These are phyloP conservation scores for Mortierella sp. DNA, from an alignment of 371 early-diverging fungal genomes.

Conservation along the genomic window DNA sequence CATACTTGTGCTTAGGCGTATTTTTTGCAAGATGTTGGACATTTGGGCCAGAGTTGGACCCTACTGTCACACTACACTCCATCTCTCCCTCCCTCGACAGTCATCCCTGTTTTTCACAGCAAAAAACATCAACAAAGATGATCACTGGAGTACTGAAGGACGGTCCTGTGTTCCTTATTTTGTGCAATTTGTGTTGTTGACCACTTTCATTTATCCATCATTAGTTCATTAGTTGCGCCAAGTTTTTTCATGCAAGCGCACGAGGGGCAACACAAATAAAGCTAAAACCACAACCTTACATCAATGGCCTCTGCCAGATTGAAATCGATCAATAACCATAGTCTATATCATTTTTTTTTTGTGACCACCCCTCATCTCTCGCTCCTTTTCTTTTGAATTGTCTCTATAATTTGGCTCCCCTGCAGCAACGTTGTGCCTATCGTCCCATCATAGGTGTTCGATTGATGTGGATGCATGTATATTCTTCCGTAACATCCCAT, in stretches of 20 bases:
- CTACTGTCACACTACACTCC: background rate
- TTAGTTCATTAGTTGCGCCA: too few relatives aligned
- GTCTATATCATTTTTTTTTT: background rate
- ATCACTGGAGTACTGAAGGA: background rate
- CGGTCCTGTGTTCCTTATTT: slow-evolving; percentile 7
- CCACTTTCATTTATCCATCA: background rate
- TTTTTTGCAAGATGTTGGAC: background rate
- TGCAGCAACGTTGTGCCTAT: background rate
- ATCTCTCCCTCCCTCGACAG: background rate
- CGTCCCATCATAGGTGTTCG: background rate
- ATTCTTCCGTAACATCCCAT: background rate
- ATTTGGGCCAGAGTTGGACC: background rate
- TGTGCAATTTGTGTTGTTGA: background rate
- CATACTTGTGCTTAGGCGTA: background rate
- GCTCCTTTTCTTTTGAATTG: background rate
- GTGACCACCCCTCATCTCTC: background rate
- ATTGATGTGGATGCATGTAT: background rate
- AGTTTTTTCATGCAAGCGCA: background rate
- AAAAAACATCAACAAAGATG: slow-evolving; percentile 2
- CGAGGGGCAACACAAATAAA: background rate
- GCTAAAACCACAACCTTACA: slow-evolving; percentile 7
- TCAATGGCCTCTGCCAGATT: background rate
- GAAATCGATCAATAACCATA: background rate
- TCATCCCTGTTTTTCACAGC: background rate
- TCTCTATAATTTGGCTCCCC: background rate